Percentiles rank a stretch among this genome's conserved stretches.
phyloP scores from a whole-genome alignment of 176 grass and related monocot genomes.

The Rhynchospora tenuis region DNA sequence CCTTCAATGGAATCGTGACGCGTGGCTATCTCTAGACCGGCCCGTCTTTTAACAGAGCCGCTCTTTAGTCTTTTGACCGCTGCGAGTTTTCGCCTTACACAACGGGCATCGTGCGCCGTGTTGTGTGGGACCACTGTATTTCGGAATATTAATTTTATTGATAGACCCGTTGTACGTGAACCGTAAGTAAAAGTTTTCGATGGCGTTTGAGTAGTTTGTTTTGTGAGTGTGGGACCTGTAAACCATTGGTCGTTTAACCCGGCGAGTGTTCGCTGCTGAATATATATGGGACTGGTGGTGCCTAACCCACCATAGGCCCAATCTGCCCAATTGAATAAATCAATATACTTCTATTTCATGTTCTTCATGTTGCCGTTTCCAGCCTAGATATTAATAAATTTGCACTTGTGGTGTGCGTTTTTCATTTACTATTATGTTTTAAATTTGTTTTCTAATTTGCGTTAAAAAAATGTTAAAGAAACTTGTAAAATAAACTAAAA shows the following conservation, averaged over 20 bases:
- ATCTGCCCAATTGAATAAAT: neutral
- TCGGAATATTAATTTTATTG: neutral
- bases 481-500: too few species aligned
- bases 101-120: neutral
- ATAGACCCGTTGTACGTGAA: neutral
- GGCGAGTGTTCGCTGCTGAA: constrained; percentile 1
- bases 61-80: constrained; percentile 25
- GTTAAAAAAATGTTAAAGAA: too few species aligned
- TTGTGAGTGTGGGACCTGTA: neutral
- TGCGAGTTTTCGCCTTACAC: neutral
- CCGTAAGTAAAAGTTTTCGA: neutral
- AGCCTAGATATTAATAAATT: too few species aligned
- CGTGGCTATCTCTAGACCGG: neutral
- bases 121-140: too few species aligned
- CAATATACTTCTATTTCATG: too few species aligned
- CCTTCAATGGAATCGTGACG: neutral
- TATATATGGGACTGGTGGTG: neutral
- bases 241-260: neutral
- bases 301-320: neutral
- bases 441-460: too few species aligned
- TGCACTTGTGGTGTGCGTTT: too few species aligned
- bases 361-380: too few species aligned
- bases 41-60: neutral
- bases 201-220: neutral
- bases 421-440: too few species aligned